Evolutionary conservation across 1,284 basidiomycete species (phyloP), one percentile per base, ranked within the genome.

Genomic region (Trichosporon sp.): DNA sequence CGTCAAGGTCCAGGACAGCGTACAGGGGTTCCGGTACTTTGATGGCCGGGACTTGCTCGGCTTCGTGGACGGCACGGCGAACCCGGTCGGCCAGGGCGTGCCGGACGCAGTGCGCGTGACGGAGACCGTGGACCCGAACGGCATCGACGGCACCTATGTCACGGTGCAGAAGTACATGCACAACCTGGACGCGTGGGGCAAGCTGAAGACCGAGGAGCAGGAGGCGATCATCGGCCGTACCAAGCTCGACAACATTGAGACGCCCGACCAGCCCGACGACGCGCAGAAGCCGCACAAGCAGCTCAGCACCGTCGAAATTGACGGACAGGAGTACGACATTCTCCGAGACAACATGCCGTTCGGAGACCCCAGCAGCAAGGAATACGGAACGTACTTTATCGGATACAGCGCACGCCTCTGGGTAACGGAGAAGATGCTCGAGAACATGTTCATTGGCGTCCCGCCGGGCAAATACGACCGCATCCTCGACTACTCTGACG

Each of bases 311-410:
- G 68, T 74, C 38, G 51, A 32, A 5, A 69, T 67, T 51, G 56
- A 68, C 26, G 73, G 73, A n/a, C 43, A 21, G 26, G 67, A 69
- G 63, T 66, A 61, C 65, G 73, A 74, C 64, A 74, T 74, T n/a
- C 68, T 74, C 21, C 73, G 73, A 43, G 73, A 74, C 69, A 74
- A 74, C 69, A 72, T 74, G 71, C 73, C 73, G 6, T 74, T 74
- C 48, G 73, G 73, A 2, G 37, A 67, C 48, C 73, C 73, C 0
- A 71, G 67, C 10, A 40, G 21, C 6, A 70, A 68, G 56, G 68
- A 71, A 66, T 74, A 68, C 59, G 73, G 73, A n/a, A 74, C 73
- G 4, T 74, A 61, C 56, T 74, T 72, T 26, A 74, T 74, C 71
- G 71, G 73, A 1, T 74, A 74, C 69, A 48, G 56, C 21, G 64